Percentiles rank a stretch among this genome's conserved stretches.
Evolutionary conservation across 2,329 filamentous ascomycete genomes (phyloP).

Genomic region (Sporothrix variecibatus): DNA sequence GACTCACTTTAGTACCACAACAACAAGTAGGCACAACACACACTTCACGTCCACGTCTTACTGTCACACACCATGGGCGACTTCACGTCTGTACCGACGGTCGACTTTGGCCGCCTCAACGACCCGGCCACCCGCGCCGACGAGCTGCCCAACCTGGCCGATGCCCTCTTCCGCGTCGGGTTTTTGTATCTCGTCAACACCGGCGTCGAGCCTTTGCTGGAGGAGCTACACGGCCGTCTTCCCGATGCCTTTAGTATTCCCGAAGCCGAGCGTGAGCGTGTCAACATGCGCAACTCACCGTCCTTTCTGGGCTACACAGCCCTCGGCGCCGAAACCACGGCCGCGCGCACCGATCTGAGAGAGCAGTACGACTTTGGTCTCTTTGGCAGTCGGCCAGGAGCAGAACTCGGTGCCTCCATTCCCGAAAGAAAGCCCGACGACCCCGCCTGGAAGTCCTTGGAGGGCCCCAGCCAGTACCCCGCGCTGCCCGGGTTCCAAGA

Average conservation of each 20-base stretch:
- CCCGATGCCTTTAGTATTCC: constrained; percentile 48
- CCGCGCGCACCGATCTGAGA: constrained; percentile 52
- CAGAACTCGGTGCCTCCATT: background rate
- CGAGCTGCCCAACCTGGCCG: constrained; percentile 40
- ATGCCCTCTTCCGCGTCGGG: constrained; percentile 52
- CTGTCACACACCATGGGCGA: constrained; percentile 24
- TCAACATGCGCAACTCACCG: constrained; percentile 55
- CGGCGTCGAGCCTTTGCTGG: constrained; percentile 43
- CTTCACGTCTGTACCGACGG: constrained; percentile 26
- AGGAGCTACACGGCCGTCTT: constrained; percentile 43
- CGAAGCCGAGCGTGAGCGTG: constrained; percentile 40
- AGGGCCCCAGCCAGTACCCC: constrained; percentile 49
- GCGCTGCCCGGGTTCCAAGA: constrained; percentile 36
- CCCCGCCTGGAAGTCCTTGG: constrained; percentile 43
- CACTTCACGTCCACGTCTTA: no score
- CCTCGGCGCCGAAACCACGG: constrained; percentile 58
- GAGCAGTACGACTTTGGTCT: constrained; percentile 61
- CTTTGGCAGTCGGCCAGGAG: constrained; percentile 5
- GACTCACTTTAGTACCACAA: background rate
- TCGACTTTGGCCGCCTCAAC: constrained; percentile 26
- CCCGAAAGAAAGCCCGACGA: constrained; percentile 29
- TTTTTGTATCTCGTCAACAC: constrained; percentile 58
- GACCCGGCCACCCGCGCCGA: constrained; percentile 12
- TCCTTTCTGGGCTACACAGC: constrained; percentile 63
- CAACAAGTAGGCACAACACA: background rate